Percentiles rank a stretch among this genome's conserved stretches.
These are phyloP conservation scores for Lipomyces anomalus DNA, from an alignment of 805 yeast genomes.

Conservation along the genomic window DNA sequence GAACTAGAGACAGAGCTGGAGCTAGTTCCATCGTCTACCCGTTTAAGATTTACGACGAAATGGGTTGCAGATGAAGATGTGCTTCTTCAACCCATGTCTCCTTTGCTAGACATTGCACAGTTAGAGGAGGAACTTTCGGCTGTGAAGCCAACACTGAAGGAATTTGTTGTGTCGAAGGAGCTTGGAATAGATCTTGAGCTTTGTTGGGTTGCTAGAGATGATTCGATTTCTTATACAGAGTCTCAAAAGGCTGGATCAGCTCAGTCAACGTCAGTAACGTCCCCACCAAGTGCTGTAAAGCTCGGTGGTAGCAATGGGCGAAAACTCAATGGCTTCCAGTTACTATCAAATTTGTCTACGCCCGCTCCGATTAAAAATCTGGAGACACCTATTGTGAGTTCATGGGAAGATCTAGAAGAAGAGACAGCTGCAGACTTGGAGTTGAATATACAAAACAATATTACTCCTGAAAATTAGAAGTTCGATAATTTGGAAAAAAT, in stretches of 20 bases:
- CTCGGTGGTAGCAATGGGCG: too few relatives aligned
- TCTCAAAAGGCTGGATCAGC: too few relatives aligned
- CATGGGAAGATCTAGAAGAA: slow-evolving; percentile 23
- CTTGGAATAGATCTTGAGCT: slow-evolving; percentile 15
- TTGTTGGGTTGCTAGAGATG: slow-evolving; percentile 21
- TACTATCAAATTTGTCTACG: not conserved
- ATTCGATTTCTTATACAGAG: slow-evolving; percentile 19
- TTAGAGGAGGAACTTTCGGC: slow-evolving; percentile 14
- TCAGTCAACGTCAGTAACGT: too few relatives aligned
- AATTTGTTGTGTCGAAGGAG: slow-evolving; percentile 1
- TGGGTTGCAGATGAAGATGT: slow-evolving; percentile 24
- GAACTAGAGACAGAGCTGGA: slow-evolving; percentile 12
- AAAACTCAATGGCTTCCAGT: too few relatives aligned
- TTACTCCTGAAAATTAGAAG: too few relatives aligned
- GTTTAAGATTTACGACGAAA: not conserved
- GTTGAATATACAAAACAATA: not conserved
- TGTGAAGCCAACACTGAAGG: slow-evolving; percentile 10
- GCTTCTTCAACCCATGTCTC: slow-evolving; percentile 10
- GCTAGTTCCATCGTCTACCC: slow-evolving; percentile 5
- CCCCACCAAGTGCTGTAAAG: too few relatives aligned
- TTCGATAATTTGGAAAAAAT: too few relatives aligned
- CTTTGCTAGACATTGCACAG: slow-evolving; percentile 6
- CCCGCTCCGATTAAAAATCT: not conserved
- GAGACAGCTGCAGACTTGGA: slow-evolving; percentile 5
- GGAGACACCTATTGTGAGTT: slow-evolving; percentile 12